These are phyloP conservation scores for Spirogloea muscicola DNA, from an alignment of 139 green algal species.

Conservation along the genomic window DNA sequence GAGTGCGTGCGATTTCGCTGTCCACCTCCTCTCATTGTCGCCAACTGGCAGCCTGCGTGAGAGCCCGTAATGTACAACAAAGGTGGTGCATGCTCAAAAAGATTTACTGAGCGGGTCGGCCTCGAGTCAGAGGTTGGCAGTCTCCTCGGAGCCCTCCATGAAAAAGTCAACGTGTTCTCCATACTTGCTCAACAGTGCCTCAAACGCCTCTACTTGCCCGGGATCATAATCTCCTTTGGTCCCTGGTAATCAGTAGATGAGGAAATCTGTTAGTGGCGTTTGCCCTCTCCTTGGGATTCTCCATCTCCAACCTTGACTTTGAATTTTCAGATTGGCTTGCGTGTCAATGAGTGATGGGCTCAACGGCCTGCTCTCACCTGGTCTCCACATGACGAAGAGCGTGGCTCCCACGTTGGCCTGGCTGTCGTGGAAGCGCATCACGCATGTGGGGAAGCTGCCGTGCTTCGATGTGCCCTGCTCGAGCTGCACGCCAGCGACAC, in stretches of 20 bases:
- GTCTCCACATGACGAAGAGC: conserved; percentile 41
- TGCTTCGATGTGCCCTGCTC: neutral
- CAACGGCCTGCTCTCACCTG: conserved; percentile 7
- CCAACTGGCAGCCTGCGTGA: no score
- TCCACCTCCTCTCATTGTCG: no score
- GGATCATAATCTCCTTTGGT: conserved; percentile 34
- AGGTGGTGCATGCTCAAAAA: no score
- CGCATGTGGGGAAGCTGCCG: conserved; percentile 17
- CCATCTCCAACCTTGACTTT: no score
- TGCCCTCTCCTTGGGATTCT: no score
- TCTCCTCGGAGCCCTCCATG: no score
- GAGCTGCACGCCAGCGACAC: conserved; percentile 18
- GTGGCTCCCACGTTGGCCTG: conserved; percentile 10
- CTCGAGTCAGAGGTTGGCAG: no score
- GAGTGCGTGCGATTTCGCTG: no score
- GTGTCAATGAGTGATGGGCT: neutral
- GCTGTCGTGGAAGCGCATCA: conserved; percentile 25
- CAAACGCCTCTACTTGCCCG: conserved; percentile 23
- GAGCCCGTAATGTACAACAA: no score
- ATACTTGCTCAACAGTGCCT: conserved; percentile 18
- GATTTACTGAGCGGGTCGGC: no score
- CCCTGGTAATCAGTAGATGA: neutral
- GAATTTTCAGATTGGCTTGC: no score
- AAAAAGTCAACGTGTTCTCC: conserved; percentile 16
- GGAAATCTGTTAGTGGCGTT: conserved; percentile 3